phyloP scores from a whole-genome alignment of 306 rosid genomes.

The Comarum palustre region DNA sequence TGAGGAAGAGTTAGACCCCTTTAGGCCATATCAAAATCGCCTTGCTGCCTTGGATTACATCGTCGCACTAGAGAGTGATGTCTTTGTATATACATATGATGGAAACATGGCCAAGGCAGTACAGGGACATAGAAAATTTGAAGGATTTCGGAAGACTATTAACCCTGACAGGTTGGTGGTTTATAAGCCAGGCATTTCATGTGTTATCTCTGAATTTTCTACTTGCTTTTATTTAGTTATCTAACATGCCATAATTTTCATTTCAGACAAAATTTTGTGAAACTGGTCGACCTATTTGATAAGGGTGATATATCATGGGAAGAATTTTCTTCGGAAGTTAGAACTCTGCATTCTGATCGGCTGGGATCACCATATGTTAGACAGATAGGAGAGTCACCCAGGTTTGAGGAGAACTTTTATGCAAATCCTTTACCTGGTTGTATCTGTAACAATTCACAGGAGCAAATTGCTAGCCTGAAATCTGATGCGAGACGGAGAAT shows the following conservation, averaged over 20 bases:
- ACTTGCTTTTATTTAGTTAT: not conserved
- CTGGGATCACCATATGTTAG: slow-evolving; percentile 78
- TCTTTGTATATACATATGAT: slow-evolving; percentile 86
- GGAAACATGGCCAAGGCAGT: slow-evolving; percentile 99
- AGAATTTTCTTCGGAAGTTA: slow-evolving; percentile 54
- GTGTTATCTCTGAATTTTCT: not conserved
- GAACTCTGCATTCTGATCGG: slow-evolving; percentile 53
- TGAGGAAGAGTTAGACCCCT: slow-evolving; percentile 71
- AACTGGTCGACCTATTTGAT: slow-evolving; percentile 65
- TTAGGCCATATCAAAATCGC: slow-evolving; percentile 77
- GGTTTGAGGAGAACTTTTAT: slow-evolving; percentile 83
- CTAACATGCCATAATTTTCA: slow-evolving; percentile 10
- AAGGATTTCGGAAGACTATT: slow-evolving; percentile 84
- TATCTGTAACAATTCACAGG: slow-evolving; percentile 60
- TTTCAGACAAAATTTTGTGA: slow-evolving; percentile 73
- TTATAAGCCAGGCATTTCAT: not conserved
- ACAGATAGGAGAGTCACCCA: slow-evolving; percentile 68
- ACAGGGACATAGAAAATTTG: slow-evolving; percentile 90
- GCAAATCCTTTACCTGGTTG: slow-evolving; percentile 97
- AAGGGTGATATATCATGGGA: slow-evolving; percentile 58
- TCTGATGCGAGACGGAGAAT: slow-evolving; percentile 32
- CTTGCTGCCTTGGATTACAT: slow-evolving; percentile 94
- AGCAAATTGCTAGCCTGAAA: slow-evolving; percentile 32
- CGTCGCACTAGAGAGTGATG: slow-evolving; percentile 87
- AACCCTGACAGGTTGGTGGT: slow-evolving; percentile 83